These are phyloP conservation scores for Candida namnaoensis DNA, from an alignment of 805 yeast genomes.

Conservation along the genomic window DNA sequence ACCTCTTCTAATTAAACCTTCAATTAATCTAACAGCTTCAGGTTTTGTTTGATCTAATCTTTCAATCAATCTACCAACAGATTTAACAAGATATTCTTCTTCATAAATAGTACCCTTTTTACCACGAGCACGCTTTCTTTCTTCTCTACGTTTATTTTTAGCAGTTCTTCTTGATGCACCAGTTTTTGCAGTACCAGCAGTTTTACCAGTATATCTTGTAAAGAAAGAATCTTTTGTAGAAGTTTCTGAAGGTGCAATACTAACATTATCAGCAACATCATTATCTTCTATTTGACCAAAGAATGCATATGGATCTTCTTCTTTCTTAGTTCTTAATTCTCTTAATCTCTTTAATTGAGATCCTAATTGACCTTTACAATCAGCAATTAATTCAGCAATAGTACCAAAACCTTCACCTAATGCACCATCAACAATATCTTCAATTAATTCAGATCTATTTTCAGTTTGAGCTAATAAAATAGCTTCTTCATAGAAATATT, in stretches of 20 bases:
- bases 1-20: conserved; percentile 58
- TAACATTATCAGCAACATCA: conserved; percentile 87
- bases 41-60: conserved; percentile 65
- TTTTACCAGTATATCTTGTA: conserved; percentile 94
- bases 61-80: conserved; percentile 82
- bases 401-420: conserved; percentile 83
- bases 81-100: conserved; percentile 86
- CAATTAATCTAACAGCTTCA: conserved; percentile 69
- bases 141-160: conserved; percentile 90
- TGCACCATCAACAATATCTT: conserved; percentile 57
- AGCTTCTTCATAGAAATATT: conserved; percentile 69
- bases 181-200: conserved; percentile 91
- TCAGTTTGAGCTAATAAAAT: conserved; percentile 50
- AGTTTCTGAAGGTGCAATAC: conserved; percentile 90
- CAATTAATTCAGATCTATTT: conserved; percentile 34
- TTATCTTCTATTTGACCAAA: conserved; percentile 54
- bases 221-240: conserved; percentile 89
- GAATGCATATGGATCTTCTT: conserved; percentile 77
- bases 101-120: conserved; percentile 97
- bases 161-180: conserved; percentile 92
- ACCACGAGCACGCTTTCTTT: conserved; percentile 92
- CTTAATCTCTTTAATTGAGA: conserved; percentile 81
- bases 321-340: conserved; percentile 77
- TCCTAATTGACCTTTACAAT: conserved; percentile 75
- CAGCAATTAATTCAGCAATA: conserved; percentile 86